Evolutionary conservation across 129 eudicot species (phyloP), one percentile per base, ranked within the genome.

Genomic region (Deinandra increscens): DNA sequence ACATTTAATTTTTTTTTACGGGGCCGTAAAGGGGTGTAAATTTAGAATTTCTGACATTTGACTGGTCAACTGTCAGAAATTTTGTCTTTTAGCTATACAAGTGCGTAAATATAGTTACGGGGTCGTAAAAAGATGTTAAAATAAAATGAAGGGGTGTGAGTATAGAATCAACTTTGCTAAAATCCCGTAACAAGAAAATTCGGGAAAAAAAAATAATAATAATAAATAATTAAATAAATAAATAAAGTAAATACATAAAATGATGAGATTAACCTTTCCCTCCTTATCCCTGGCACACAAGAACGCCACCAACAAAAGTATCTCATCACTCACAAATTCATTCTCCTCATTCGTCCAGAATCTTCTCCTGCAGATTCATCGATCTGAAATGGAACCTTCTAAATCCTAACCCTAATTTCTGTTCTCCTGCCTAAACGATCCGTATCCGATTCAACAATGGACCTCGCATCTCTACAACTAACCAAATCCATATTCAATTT

Each of bases 401-500:
- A 68, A 74, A 49, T 81, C 83, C 83, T 69, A 72, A 73, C 58
- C 70, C 62, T 65, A 39, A 45, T 34, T 36, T 26, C 48, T 44
- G 23, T 60, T 50, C 1, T 9, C 23, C 68, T 7, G 6, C 23
- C 55, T n/a, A 46, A 46, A 46, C 6, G 54, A 15, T 14, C 56
- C 23, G 17, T 6, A 50, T 69, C 70, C 18, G 20, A 36, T 26
- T 29, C 34, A 15, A 41, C 26, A 55, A 89, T 89, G 96, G 94
- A 82, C 50, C 33, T 80, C 41, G 59, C 68, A 22, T 74, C 39
- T 71, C 44, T 83, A 23, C 84, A 81, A 0, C 80, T 72, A 41
- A 75, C 64, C 62, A 86, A 79, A 55, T 80, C 67, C 85, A 51
- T 79, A 70, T 62, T 85, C 14, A 55, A 77, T 64, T 59, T 87